Conservation (phyloP, 2,329 filamentous ascomycete genomes). For the Trichoderma endophyticum region DNA sequence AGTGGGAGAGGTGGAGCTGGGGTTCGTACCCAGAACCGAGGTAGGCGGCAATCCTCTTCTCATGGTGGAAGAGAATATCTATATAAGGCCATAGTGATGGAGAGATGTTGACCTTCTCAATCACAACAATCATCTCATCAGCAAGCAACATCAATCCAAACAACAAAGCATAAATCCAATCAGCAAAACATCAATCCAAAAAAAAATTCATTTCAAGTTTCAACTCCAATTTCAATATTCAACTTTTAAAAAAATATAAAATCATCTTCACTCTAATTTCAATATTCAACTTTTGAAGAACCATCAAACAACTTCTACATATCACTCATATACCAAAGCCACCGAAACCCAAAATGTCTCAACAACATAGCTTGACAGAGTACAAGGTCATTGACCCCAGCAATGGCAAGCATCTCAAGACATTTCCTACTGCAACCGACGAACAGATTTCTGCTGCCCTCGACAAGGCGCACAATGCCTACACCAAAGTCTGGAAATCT, state of each 20-base stretch:
- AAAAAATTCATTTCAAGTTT: background rate
- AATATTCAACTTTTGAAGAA: background rate
- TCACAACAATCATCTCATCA: background rate
- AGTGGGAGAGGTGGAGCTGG: background rate
- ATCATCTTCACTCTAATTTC: background rate
- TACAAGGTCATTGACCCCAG: constrained; percentile 1
- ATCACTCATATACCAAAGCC: background rate
- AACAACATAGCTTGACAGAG: background rate
- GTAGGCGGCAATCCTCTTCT: background rate
- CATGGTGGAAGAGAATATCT: background rate
- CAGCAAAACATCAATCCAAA: background rate
- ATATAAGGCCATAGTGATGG: background rate
- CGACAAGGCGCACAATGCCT: constrained; percentile 6
- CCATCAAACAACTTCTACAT: background rate
- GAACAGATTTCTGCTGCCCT: background rate
- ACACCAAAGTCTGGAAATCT: background rate
- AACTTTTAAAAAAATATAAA: background rate
- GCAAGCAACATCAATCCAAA: background rate
- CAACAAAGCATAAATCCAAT: background rate
- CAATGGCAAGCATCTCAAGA: background rate
- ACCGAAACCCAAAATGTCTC: background rate
- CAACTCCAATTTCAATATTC: background rate
- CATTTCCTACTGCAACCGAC: background rate
- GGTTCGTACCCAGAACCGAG: background rate
- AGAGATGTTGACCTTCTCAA: background rate